phyloP scores from a whole-genome alignment of 495 filamentous ascomycete genomes.

The Aspergillus bertholletiae region DNA sequence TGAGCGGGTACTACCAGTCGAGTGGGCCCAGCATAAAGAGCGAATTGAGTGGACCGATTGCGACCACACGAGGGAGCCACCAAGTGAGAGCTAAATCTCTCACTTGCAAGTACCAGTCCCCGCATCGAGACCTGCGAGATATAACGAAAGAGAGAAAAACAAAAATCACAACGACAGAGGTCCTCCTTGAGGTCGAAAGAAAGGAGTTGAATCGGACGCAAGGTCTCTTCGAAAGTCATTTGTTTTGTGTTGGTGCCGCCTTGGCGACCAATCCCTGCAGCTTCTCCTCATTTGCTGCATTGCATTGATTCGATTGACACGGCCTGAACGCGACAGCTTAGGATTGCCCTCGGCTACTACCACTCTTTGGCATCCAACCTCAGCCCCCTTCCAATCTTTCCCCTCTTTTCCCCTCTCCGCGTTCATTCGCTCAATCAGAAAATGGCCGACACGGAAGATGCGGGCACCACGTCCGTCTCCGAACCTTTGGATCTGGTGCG shows the following conservation, averaged over 20 bases:
- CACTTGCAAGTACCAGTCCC: constrained; percentile 14
- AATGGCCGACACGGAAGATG: constrained; percentile 75
- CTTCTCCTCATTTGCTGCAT: constrained; percentile 4
- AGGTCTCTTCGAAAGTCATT: not conserved
- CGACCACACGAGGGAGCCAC: constrained; percentile 11
- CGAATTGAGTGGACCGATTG: constrained; percentile 7
- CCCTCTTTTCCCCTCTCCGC: not conserved
- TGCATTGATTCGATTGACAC: not conserved
- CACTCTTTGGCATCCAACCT: too few species aligned
- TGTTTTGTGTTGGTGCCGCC: constrained; percentile 1
- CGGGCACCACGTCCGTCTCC: constrained; percentile 58
- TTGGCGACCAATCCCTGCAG: constrained; percentile 10
- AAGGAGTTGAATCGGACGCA: not conserved
- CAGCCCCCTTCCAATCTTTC: not conserved
- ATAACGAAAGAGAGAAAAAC: not conserved
- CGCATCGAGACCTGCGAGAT: constrained; percentile 15
- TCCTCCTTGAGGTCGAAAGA: not conserved
- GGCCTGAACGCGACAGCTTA: not conserved
- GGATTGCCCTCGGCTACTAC: not conserved
- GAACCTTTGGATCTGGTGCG: constrained; percentile 95
- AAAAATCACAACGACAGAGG: too few species aligned
- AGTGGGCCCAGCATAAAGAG: constrained; percentile 4
- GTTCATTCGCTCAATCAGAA: constrained; percentile 4
- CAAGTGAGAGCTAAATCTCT: constrained; percentile 25
- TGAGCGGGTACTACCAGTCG: constrained; percentile 1